Conservation (phyloP, 768 basidiomycete species). For the Guyanaporus albipodus region DNA sequence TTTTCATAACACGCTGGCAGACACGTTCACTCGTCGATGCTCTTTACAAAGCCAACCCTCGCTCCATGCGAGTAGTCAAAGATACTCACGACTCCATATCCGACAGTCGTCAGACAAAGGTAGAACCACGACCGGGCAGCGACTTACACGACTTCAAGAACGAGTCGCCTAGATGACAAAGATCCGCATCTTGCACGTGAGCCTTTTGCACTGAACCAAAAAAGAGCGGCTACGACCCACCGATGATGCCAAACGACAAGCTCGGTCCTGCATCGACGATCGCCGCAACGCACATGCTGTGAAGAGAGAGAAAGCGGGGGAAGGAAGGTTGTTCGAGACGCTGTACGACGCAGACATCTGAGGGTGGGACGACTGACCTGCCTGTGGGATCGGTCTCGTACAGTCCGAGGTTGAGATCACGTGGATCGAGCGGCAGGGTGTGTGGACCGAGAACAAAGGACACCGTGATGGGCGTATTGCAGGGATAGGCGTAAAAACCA, state of each 20-base stretch:
- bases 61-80: constrained; percentile 55
- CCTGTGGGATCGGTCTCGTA: constrained; percentile 27
- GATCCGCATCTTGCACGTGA: not conserved
- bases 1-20: too few relatives aligned
- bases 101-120: not conserved
- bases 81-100: constrained; percentile 49
- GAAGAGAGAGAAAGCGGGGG: too few relatives aligned
- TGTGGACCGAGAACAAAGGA: constrained; percentile 44
- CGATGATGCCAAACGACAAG: constrained; percentile 14
- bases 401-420: constrained; percentile 56
- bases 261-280: constrained; percentile 38
- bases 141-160: constrained; percentile 64
- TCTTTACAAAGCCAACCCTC: constrained; percentile 56
- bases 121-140: not conserved
- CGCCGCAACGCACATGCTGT: constrained; percentile 53
- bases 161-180: constrained; percentile 40
- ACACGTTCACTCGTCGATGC: constrained; percentile 35
- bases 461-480: constrained; percentile 34
- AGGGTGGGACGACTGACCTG: constrained; percentile 20
- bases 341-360: not conserved
- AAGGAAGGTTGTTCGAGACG: not conserved
- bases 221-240: constrained; percentile 8
- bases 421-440: constrained; percentile 38
- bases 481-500: constrained; percentile 57
- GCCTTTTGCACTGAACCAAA: not conserved